These are phyloP conservation scores for Saccharomycopsis malanga DNA, from an alignment of 805 yeast genomes.

Conservation along the genomic window DNA sequence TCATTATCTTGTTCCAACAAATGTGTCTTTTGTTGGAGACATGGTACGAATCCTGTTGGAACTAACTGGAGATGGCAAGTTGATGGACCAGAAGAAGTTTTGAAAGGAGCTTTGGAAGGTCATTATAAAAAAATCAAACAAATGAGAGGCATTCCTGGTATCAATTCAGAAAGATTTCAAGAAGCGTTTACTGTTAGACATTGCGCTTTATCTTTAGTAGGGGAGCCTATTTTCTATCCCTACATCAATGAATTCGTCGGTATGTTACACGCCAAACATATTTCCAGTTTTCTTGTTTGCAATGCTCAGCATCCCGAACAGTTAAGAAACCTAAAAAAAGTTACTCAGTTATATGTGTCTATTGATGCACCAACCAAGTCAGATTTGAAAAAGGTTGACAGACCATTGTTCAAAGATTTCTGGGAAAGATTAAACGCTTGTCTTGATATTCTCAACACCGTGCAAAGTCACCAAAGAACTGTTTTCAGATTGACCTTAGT, in stretches of 20 bases:
- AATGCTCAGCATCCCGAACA: conserved; percentile 95
- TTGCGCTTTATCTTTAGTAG: conserved; percentile 88
- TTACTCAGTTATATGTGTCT: conserved; percentile 86
- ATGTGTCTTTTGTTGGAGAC: conserved; percentile 97
- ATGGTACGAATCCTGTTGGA: conserved; percentile 94
- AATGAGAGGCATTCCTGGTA: conserved; percentile 94
- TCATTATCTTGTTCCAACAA: conserved; percentile 89
- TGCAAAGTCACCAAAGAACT: conserved; percentile 77
- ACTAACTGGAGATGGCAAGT: conserved; percentile 96
- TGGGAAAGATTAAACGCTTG: conserved; percentile 86
- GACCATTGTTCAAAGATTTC: conserved; percentile 84
- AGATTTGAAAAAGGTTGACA: conserved; percentile 73
- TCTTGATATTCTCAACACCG: conserved; percentile 66
- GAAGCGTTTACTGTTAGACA: conserved; percentile 87
- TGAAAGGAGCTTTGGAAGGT: conserved; percentile 80
- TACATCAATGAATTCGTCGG: conserved; percentile 78
- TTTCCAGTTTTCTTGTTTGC: conserved; percentile 85
- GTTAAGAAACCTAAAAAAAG: conserved; percentile 58
- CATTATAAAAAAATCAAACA: conserved; percentile 90
- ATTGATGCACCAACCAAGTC: conserved; percentile 89
- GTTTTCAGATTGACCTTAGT: conserved; percentile 87
- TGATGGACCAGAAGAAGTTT: conserved; percentile 76
- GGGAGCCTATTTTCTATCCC: conserved; percentile 93
- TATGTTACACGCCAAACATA: conserved; percentile 71
- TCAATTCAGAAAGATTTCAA: conserved; percentile 79